These are phyloP conservation scores for Combretum micranthum DNA, from an alignment of 345 rosid genomes.

Conservation along the genomic window DNA sequence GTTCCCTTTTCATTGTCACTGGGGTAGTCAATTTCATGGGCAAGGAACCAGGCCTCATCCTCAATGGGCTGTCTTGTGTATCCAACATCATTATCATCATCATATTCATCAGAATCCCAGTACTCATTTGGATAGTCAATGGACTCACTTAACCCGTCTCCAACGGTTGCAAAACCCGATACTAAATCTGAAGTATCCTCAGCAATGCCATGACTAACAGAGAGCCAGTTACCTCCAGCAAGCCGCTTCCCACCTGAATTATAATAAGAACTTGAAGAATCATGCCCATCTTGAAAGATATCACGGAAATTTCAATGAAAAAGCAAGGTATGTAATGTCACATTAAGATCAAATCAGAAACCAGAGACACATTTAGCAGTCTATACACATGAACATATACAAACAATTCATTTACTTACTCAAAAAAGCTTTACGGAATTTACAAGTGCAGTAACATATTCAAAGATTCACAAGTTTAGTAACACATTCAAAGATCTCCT, in stretches of 20 bases:
- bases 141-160: conserved; percentile 93
- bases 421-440: too few relatives aligned
- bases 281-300: conserved; percentile 4
- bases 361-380: neutral
- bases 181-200: conserved; percentile 96
- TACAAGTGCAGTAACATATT: too few relatives aligned
- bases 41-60: conserved; percentile 98
- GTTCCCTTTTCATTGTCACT: conserved; percentile 97
- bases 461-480: too few relatives aligned
- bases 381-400: neutral
- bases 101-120: conserved; percentile 99
- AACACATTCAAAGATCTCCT: too few relatives aligned
- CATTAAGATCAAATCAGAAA: neutral
- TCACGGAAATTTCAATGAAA: too few relatives aligned
- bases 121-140: conserved; percentile 84
- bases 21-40: conserved; percentile 97
- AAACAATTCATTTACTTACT: too few relatives aligned
- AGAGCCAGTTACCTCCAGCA: conserved; percentile 92
- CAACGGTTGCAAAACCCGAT: conserved; percentile 97
- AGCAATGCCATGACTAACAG: conserved; percentile 94
- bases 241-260: conserved; percentile 68
- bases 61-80: conserved; percentile 96
- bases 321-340: too few relatives aligned
- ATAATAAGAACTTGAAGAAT: conserved; percentile 12
- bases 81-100: conserved; percentile 96